phyloP scores from a whole-genome alignment of 257 asterid genomes.

The Haberlea rhodopensis region DNA sequence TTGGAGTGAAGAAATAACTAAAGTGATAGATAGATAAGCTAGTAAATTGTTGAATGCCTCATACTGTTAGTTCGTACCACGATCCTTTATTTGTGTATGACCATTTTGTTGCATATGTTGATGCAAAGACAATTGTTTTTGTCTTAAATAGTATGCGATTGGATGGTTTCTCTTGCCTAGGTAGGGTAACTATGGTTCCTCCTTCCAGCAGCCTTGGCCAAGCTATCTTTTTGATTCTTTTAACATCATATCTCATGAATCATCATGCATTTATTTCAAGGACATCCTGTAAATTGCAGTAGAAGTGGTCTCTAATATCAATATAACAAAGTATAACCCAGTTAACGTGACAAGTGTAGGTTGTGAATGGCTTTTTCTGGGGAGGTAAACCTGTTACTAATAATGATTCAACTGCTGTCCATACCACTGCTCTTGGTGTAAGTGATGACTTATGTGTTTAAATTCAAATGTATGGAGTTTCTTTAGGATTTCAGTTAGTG shows the following conservation, averaged over 20 bases:
- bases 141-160: background rate
- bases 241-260: background rate
- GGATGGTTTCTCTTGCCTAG: background rate
- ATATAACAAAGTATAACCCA: background rate
- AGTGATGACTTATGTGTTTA: constrained; percentile 33
- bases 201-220: too few species aligned
- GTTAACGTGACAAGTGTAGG: constrained; percentile 45
- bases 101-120: background rate
- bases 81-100: background rate
- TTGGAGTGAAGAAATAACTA: background rate
- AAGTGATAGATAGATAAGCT: background rate
- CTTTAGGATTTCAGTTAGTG: constrained; percentile 17
- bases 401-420: constrained; percentile 41
- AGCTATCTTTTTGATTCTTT: too few species aligned
- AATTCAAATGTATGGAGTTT: constrained; percentile 15
- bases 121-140: background rate
- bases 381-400: constrained; percentile 66
- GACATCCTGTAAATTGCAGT: background rate
- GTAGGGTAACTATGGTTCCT: too few species aligned
- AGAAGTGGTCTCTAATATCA: constrained; percentile 10
- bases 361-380: constrained; percentile 84
- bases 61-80: background rate
- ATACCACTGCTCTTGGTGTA: constrained; percentile 81
- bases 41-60: background rate
- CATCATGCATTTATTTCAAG: background rate